Conservation (phyloP, 805 yeast species). For the Zygosaccharomyces gambellarensis region DNA sequence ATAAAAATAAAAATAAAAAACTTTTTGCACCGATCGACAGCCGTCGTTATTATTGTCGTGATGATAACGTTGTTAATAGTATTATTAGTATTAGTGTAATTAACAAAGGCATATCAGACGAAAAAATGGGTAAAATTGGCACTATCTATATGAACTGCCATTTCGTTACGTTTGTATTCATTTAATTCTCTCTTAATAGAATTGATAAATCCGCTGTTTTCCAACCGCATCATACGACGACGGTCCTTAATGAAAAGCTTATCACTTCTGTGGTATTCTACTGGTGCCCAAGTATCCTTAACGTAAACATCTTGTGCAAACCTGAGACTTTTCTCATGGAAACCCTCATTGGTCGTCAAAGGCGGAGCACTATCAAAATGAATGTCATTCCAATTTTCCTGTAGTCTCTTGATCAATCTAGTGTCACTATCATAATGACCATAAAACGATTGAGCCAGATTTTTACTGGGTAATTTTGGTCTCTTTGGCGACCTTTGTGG, state of each 20-base stretch:
- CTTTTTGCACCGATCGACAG: neutral
- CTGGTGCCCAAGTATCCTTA: constrained; percentile 27
- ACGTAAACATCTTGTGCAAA: constrained; percentile 28
- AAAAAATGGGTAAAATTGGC: constrained; percentile 62
- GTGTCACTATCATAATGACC: constrained; percentile 11
- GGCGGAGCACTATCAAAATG: constrained; percentile 15
- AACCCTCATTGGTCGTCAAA: neutral
- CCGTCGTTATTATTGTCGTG: neutral
- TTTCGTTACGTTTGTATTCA: constrained; percentile 54
- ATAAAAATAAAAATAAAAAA: neutral
- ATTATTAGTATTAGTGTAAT: neutral
- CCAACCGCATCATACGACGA: constrained; percentile 19
- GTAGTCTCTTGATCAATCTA: constrained; percentile 16
- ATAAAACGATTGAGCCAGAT: constrained; percentile 21
- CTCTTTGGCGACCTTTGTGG: constrained; percentile 26
- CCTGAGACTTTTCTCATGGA: constrained; percentile 15
- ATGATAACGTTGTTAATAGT: neutral
- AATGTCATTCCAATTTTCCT: constrained; percentile 24
- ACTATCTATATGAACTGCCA: constrained; percentile 64
- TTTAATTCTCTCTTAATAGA: constrained; percentile 60
- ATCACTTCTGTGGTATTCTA: constrained; percentile 30
- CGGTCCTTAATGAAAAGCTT: constrained; percentile 18
- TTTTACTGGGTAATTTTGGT: constrained; percentile 20
- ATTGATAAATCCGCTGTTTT: constrained; percentile 19
- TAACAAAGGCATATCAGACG: constrained; percentile 8